Conservation (phyloP, 179 eudicot genomes). For the Spergularia azorica region DNA sequence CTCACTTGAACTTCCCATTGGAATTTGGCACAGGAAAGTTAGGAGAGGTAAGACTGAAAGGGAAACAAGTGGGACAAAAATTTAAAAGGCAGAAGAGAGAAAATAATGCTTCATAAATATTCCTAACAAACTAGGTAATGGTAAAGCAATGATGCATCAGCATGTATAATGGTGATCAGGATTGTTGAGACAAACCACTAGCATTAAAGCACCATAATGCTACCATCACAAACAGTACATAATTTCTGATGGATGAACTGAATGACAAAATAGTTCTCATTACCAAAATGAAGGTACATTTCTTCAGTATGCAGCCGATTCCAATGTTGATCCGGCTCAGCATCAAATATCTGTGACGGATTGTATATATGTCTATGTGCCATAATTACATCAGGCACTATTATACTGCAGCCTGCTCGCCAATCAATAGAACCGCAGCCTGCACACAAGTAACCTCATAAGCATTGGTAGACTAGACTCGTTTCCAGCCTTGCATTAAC, state of each 20-base stretch:
- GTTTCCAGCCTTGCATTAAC: not conserved
- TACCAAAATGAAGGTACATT: conserved; percentile 64
- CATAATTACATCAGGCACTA: conserved; percentile 42
- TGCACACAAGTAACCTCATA: conserved; percentile 31
- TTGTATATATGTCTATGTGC: conserved; percentile 63
- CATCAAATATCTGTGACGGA: conserved; percentile 57
- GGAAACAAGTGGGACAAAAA: too few species aligned
- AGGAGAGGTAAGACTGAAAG: too few species aligned
- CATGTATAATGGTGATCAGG: not conserved
- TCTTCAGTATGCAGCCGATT: conserved; percentile 60
- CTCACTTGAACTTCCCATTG: too few species aligned
- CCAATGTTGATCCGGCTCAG: conserved; percentile 73
- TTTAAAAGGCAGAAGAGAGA: too few species aligned
- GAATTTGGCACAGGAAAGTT: too few species aligned
- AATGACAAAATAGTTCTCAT: conserved; percentile 6
- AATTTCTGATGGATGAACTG: not conserved
- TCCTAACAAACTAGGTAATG: not conserved
- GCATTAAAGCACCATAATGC: not conserved
- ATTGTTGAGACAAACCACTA: not conserved
- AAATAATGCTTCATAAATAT: too few species aligned
- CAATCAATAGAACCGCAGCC: not conserved
- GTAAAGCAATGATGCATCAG: not conserved
- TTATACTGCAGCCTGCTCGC: not conserved
- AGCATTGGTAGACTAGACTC: conserved; percentile 6
- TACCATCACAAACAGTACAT: not conserved